These are phyloP conservation scores for Fusarium papillatum DNA, from an alignment of 2,329 filamentous ascomycete species.

Conservation along the genomic window DNA sequence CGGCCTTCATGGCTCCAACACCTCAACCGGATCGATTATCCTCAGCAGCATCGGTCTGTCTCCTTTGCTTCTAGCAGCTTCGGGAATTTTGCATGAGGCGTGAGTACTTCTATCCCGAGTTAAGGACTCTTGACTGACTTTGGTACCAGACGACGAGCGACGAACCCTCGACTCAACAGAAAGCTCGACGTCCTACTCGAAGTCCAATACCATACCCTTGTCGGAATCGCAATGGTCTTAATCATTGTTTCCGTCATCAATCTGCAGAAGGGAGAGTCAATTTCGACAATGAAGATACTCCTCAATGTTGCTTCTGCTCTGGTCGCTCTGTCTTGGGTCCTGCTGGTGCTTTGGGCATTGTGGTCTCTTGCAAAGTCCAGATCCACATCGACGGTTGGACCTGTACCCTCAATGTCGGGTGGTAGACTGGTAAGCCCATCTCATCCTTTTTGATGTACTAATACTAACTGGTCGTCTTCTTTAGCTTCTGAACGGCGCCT, in stretches of 20 bases:
- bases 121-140: not conserved
- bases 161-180: conserved; percentile 18
- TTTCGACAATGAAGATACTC: conserved; percentile 2
- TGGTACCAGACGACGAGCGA: conserved; percentile 6
- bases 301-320: conserved; percentile 14
- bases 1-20: conserved; percentile 1
- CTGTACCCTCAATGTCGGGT: not conserved
- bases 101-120: not conserved
- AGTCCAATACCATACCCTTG: conserved; percentile 17
- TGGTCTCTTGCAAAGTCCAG: conserved; percentile 6
- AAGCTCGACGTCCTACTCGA: conserved; percentile 20
- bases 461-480: not conserved
- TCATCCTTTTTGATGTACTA: not conserved
- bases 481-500: conserved; percentile 8
- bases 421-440: conserved; percentile 7
- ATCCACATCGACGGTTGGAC: not conserved
- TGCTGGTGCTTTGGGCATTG: conserved; percentile 7
- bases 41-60: conserved; percentile 20
- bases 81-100: conserved; percentile 22
- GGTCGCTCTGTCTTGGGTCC: conserved; percentile 1
- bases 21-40: not conserved
- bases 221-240: conserved; percentile 8
- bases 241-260: conserved; percentile 16
- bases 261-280: not conserved
- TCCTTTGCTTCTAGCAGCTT: conserved; percentile 10